These are phyloP conservation scores for Teunomyces barrocoloradensis DNA, from an alignment of 805 yeast species.

Conservation along the genomic window DNA sequence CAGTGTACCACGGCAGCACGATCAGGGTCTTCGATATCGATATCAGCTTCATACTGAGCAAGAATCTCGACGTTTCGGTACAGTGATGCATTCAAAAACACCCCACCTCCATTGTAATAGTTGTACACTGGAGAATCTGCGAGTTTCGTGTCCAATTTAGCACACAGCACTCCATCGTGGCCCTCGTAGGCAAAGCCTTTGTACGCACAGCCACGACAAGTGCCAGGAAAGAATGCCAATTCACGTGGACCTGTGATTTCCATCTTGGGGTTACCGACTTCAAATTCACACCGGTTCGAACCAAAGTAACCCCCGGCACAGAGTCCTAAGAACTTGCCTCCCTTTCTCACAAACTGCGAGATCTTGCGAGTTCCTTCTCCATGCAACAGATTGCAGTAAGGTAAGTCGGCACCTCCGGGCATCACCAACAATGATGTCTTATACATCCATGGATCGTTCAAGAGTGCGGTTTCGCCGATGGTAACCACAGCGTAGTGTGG, in stretches of 20 bases:
- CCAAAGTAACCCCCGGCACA: slow-evolving; percentile 97
- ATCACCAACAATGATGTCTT: slow-evolving; percentile 78
- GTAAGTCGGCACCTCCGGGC: slow-evolving; percentile 98
- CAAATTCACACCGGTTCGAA: slow-evolving; percentile 75
- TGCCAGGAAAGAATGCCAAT: slow-evolving; percentile 77
- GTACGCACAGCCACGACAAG: slow-evolving; percentile 75
- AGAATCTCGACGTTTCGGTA: slow-evolving; percentile 64
- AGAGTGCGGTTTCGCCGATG: slow-evolving; percentile 58
- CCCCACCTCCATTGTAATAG: slow-evolving; percentile 89
- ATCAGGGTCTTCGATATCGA: slow-evolving; percentile 47
- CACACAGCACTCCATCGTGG: slow-evolving; percentile 72
- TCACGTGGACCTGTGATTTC: slow-evolving; percentile 89
- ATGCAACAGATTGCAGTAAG: slow-evolving; percentile 70
- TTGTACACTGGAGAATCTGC: slow-evolving; percentile 27
- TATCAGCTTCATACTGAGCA: slow-evolving; percentile 59
- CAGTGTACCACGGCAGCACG: slow-evolving; percentile 74
- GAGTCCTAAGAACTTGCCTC: slow-evolving; percentile 83
- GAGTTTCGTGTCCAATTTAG: slow-evolving; percentile 33
- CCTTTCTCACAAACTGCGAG: slow-evolving; percentile 61
- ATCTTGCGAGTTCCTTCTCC: slow-evolving; percentile 66
- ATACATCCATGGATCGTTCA: slow-evolving; percentile 83
- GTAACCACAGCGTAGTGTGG: slow-evolving; percentile 86
- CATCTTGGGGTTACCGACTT: slow-evolving; percentile 62
- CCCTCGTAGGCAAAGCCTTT: slow-evolving; percentile 77
- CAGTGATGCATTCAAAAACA: slow-evolving; percentile 72